A percentile compares a stretch with the other conserved stretches of the same genome.
Evolutionary conservation across 371 early-diverging fungal genomes (phyloP).

Genomic region (Mortierella sp.): DNA sequence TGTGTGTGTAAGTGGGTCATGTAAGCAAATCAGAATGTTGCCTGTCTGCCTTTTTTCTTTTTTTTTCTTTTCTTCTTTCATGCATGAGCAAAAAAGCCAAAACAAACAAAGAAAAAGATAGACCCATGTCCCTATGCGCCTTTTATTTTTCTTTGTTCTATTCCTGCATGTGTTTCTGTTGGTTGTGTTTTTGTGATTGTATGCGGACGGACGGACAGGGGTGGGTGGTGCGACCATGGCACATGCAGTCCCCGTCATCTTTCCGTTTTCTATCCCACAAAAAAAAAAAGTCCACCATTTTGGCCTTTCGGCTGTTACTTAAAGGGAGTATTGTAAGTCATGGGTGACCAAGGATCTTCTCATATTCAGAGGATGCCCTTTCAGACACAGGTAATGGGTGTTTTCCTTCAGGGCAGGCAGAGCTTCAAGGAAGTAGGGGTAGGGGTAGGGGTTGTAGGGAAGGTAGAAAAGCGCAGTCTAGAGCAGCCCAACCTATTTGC

Average conservation of each 20-base stretch:
- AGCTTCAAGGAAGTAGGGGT: too few relatives aligned
- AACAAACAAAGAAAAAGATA: neutral
- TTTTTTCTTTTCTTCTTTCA: neutral
- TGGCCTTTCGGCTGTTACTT: too few relatives aligned
- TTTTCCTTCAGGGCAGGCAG: too few relatives aligned
- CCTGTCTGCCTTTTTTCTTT: neutral
- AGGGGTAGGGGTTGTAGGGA: too few relatives aligned
- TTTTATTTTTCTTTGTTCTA: neutral
- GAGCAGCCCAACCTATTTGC: neutral
- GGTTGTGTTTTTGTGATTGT: neutral
- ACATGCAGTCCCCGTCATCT: too few relatives aligned
- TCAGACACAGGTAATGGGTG: too few relatives aligned
- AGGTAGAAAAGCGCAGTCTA: conserved; percentile 7
- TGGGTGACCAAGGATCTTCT: too few relatives aligned
- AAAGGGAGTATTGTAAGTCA: too few relatives aligned
- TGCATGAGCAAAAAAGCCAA: conserved; percentile 7
- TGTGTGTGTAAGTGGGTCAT: neutral
- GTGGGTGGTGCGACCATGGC: conserved; percentile 3
- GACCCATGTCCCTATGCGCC: neutral
- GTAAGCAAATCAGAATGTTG: neutral
- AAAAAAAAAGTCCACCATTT: too few relatives aligned
- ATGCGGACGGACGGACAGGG: too few relatives aligned
- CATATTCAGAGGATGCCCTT: too few relatives aligned
- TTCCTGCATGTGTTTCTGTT: conserved; percentile 1
- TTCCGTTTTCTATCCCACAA: too few relatives aligned